These are phyloP conservation scores for Rhynchospora breviuscula DNA, from an alignment of 176 grass and related monocot genomes.

Conservation along the genomic window DNA sequence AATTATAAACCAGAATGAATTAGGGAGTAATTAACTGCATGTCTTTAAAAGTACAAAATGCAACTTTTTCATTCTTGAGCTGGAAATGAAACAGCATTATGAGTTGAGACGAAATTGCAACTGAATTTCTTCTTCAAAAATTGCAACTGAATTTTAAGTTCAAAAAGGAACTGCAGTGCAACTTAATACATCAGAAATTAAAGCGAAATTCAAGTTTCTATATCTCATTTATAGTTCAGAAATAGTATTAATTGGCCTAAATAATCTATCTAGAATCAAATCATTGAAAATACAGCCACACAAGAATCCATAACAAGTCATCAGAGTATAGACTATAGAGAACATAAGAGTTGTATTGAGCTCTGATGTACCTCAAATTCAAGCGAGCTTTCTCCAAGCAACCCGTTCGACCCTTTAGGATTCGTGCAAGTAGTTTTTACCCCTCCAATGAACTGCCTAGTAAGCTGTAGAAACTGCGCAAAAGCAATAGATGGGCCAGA, in stretches of 20 bases:
- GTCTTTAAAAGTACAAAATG: not conserved
- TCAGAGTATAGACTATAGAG: not conserved
- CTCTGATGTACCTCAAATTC: slow-evolving; percentile 20
- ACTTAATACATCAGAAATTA: not conserved
- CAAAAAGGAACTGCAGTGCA: too few species aligned
- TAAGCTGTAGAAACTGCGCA: slow-evolving; percentile 11
- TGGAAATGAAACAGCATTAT: not conserved
- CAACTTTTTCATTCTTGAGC: not conserved
- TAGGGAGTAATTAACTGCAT: not conserved
- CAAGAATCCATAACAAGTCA: not conserved
- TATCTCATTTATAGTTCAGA: not conserved
- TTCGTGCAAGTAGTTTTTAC: not conserved
- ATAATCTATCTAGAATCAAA: not conserved
- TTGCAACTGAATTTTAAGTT: not conserved
- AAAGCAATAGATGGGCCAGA: slow-evolving; percentile 7
- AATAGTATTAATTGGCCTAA: not conserved
- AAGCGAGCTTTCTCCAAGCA: slow-evolving; percentile 17
- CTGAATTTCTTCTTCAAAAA: not conserved
- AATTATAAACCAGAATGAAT: not conserved
- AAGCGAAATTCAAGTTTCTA: not conserved
- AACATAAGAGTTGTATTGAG: not conserved
- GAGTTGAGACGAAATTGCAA: not conserved
- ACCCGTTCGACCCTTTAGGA: not conserved
- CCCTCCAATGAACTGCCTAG: not conserved
- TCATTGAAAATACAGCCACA: not conserved